Percentiles rank a stretch among this genome's conserved stretches.
phyloP scores from a whole-genome alignment of 2,329 filamentous ascomycete genomes.

The Leptodontidium sp. region DNA sequence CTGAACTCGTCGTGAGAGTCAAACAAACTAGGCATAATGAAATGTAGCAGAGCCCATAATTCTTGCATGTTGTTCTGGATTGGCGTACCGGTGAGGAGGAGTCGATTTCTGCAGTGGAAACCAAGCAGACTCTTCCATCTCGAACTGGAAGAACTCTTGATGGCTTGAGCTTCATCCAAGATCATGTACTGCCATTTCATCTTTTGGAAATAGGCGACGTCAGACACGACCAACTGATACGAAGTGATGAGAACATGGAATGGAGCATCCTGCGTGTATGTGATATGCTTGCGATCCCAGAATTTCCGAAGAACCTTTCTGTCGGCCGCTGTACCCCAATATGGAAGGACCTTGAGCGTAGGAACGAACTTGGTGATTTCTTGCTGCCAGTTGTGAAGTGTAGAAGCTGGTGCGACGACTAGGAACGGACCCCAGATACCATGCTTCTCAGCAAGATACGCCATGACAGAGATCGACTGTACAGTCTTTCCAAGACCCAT shows the following conservation, averaged over 20 bases:
- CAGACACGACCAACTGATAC: slow-evolving; percentile 95
- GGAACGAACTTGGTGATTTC: slow-evolving; percentile 97
- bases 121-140: slow-evolving; percentile 95
- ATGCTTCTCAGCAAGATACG: slow-evolving; percentile 95
- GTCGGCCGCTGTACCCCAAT: slow-evolving; percentile 95
- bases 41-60: slow-evolving; percentile 95
- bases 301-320: slow-evolving; percentile 97
- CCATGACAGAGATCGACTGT: slow-evolving; percentile 99
- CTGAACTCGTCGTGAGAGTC: slow-evolving; percentile 93
- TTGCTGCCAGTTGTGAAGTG: slow-evolving; percentile 99
- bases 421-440: slow-evolving; percentile 98
- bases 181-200: slow-evolving; percentile 99
- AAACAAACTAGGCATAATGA: slow-evolving; percentile 99
- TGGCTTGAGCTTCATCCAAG: slow-evolving; percentile 96
- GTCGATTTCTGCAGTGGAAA: slow-evolving; percentile 94
- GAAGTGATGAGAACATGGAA: slow-evolving; percentile 98
- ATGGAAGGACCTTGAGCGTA: slow-evolving; percentile 91
- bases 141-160: slow-evolving; percentile 96
- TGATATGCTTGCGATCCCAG: slow-evolving; percentile 98
- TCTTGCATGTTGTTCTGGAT: slow-evolving; percentile 99
- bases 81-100: slow-evolving; percentile 93
- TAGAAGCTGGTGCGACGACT: slow-evolving; percentile 95
- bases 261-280: slow-evolving; percentile 89
- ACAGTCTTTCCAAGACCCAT: slow-evolving; percentile 99
- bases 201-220: slow-evolving; percentile 98